Evolutionary conservation across 371 early-diverging fungal genomes (phyloP), one percentile per base, ranked within the genome.

Genomic region (Saksenaea vasiformis): DNA sequence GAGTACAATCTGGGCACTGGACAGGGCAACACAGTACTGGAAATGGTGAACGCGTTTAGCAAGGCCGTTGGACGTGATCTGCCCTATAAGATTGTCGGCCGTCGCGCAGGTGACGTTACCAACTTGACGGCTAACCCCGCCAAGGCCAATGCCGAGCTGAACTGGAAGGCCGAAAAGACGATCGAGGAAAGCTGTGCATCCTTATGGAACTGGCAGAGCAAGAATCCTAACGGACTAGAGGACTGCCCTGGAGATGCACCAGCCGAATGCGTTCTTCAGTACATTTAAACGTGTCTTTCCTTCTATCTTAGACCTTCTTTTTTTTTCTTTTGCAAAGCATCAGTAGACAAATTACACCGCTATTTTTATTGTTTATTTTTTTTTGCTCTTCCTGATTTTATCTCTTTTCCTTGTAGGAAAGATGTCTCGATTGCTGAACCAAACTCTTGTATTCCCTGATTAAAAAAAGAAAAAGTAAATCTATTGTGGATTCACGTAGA

Each of bases 1-100:
- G 80, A 78, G 37, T 96, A 89, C 72, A 97, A 97, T 65, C 81
- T 97, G 38, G 97, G 97, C 56, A 90, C 94, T 5, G 97, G 97
- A 36, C 61, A 73, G 14, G 96, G 96, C 37, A 87, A 84, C 69
- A 88, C 95, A 1, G 97, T 97, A 22, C 74, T 95, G 54, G 93
- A 96, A 35, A 92, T 97, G 86, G 86, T 97, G 24, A 65, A 80
- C 1, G 90, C 87, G 57, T 91, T 97, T 79, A 84, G 85, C 39
- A 79, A 79, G 53, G 90, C 90, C 15, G 86, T 87, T 8, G 89
- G 90, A 22, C 80, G 78, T 19, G 73, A 82, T 5, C 81, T 94
- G 28, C 90, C 91, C 9, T 87, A 82, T 65, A 80, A 80, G 55
- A 72, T 89, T 34, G 81, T 77, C n/a, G 79, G 60, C 22, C 86